Evolutionary conservation across 2,329 filamentous ascomycete genomes (phyloP), one percentile per base, ranked within the genome.

Genomic region (Didymella keratinophila): DNA sequence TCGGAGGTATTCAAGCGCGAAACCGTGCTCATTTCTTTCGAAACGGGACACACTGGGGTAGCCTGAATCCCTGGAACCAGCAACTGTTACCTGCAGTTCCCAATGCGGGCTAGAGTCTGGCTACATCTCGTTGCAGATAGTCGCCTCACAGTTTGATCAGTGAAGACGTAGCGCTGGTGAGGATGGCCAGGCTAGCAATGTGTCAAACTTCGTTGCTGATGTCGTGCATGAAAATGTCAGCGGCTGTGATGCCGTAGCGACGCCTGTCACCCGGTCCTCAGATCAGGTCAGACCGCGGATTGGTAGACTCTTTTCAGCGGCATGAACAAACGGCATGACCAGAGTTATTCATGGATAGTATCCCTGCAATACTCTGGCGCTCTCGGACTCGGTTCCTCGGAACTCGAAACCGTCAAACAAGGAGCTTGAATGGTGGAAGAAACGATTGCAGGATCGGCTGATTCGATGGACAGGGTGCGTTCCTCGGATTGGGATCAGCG

Each of bases 11-110:
- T 55, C 14, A 50, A 14, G 20, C 28, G 44, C 56, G 56, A 58
- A 53, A 53, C 56, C 11, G 6, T 50, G 50, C 45, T 58, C 39
- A 58, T 34, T 60, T 65, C 43, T 60, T 66, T 62, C 54, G 66
- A 67, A 68, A 67, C 66, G 34, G 20, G 21, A 45, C 25, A 51
- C 41, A 30, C 57, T 58, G 50, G 58, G 60, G 50, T 58, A 56
- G 42, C 48, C 51, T 28, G 23, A 62, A 36, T 16, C 36, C 58
- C 58, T 59, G 50, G 50, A 58, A 64, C 62, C 51, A 58, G 37
- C 11, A 20, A n/a, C 39, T 36, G 47, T 39, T 43, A 45, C 18
- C 57, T 23, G 32, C 30, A 36, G 36, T 56, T 59, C 54, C 23
- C 36, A 30, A 42, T 49, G 14, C 18, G 20, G 49, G 39, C 37